These are phyloP conservation scores for Laguncularia racemosa DNA, from an alignment of 345 rosid species.

Conservation along the genomic window DNA sequence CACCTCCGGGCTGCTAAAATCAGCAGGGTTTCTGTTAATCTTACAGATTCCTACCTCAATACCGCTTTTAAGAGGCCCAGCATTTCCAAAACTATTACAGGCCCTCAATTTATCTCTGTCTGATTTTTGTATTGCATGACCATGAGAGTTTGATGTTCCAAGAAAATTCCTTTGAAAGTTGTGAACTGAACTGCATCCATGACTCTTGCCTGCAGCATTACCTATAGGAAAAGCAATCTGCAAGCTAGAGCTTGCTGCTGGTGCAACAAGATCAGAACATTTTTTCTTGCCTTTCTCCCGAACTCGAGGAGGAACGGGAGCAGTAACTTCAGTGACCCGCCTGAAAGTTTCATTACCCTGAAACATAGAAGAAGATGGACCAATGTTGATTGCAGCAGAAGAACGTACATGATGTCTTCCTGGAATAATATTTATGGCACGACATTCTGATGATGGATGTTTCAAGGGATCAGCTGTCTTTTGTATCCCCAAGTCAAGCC, in stretches of 20 bases:
- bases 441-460: conserved; percentile 23
- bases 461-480: conserved; percentile 27
- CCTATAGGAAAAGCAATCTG: conserved; percentile 21
- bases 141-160: conserved; percentile 31
- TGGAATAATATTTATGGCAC: conserved; percentile 27
- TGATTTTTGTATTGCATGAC: conserved; percentile 26
- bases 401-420: conserved; percentile 24
- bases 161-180: conserved; percentile 31
- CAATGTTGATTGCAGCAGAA: conserved; percentile 28
- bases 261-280: conserved; percentile 20
- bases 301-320: conserved; percentile 31
- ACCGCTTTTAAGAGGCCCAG: conserved; percentile 25
- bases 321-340: conserved; percentile 19
- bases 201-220: conserved; percentile 27
- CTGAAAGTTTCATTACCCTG: conserved; percentile 33
- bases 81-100: conserved; percentile 15
- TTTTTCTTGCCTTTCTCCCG: conserved; percentile 45
- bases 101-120: conserved; percentile 28
- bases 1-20: conserved; percentile 62
- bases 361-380: conserved; percentile 49
- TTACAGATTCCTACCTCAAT: conserved; percentile 36
- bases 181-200: conserved; percentile 36
- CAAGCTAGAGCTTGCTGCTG: conserved; percentile 22
- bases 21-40: conserved; percentile 87
- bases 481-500: conserved; percentile 30